Evolutionary conservation across 176 grass and related monocot species (phyloP), one percentile per base, ranked within the genome.

Genomic region (Calamus simplicifolius): DNA sequence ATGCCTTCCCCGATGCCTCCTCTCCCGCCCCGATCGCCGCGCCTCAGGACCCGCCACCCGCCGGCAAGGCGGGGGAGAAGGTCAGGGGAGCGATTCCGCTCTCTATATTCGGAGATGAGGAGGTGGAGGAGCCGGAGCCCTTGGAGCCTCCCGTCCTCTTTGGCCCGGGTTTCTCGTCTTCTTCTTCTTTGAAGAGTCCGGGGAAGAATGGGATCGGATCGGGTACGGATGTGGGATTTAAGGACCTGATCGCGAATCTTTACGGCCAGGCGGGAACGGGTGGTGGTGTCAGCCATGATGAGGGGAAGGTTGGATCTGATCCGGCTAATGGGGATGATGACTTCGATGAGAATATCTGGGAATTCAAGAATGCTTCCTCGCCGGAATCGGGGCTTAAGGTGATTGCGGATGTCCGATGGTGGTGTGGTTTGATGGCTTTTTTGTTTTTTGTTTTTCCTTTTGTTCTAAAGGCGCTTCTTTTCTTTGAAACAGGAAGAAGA

Each of bases 71-170:
- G 18, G 56, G 65, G 65, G 51, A 68, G 65, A 68, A 68, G 26
- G 51, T 29, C 4, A 56, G 52, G 12, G 65, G 51, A 10, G 65
- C 65, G 52, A 18, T 68, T 5, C 65, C 65, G 65, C 65, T 68
- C 10, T 54, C 65, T 12, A 55, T 68, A 17, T 68, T 68, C 18
- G 65, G 65, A 28, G 65, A 68, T 29, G 65, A 68, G 51, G 65
- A 68, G 28, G 23, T 23, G 8, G 63, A 52, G 3, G 65, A 21
- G 27, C 29, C 43, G 4, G 60, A 49, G 38, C 0, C 35, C 35
- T 43, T 43, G 10, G 35, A 43, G 10, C 35, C 35, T 1, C 49
- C 6, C 4, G 16, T 4, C 16, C 51, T 8, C 16, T 56, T 18
- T n/a, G 55, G 13, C 18, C 51, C 4, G 8, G 27, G 4, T 51